Percentiles rank a stretch among this genome's conserved stretches.
phyloP scores from a whole-genome alignment of 2,329 filamentous ascomycete genomes.

The Chrysoporthe cubensis region DNA sequence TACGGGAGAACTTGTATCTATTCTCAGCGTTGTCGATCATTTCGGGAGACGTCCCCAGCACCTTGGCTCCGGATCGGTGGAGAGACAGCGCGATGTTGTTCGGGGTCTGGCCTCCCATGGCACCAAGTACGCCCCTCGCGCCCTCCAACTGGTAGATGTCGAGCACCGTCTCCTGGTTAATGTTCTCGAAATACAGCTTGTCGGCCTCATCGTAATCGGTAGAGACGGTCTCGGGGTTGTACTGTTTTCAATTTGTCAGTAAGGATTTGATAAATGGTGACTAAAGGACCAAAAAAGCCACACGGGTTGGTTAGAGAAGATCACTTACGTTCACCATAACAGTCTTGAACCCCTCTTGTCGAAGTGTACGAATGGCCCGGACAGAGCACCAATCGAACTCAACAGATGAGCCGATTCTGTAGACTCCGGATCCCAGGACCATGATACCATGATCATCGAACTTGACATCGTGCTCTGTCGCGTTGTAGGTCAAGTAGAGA shows the following conservation, averaged over 20 bases:
- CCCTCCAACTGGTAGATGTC: slow-evolving; percentile 92
- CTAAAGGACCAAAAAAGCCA: background rate
- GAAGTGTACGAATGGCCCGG: slow-evolving; percentile 85
- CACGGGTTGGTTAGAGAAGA: background rate
- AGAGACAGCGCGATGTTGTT: slow-evolving; percentile 96
- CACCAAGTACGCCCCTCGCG: slow-evolving; percentile 83
- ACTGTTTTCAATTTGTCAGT: too few species aligned
- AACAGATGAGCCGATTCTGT: slow-evolving; percentile 95
- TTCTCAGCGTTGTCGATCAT: slow-evolving; percentile 99
- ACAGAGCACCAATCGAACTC: slow-evolving; percentile 99
- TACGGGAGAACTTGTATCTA: slow-evolving; percentile 97
- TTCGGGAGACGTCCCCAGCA: slow-evolving; percentile 93
- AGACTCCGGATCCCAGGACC: slow-evolving; percentile 95
- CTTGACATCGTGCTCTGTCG: slow-evolving; percentile 77
- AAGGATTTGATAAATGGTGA: background rate
- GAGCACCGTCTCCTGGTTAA: slow-evolving; percentile 84
- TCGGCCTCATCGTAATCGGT: slow-evolving; percentile 97
- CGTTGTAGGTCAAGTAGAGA: slow-evolving; percentile 95
- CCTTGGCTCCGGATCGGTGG: slow-evolving; percentile 85
- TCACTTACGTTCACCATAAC: slow-evolving; percentile 78
- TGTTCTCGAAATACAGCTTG: slow-evolving; percentile 93
- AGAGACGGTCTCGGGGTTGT: slow-evolving; percentile 83
- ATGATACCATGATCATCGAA: slow-evolving; percentile 94
- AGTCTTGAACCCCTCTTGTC: slow-evolving; percentile 84
- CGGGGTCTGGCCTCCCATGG: slow-evolving; percentile 96